Percentiles rank a stretch among this genome's conserved stretches.
phyloP scores from a whole-genome alignment of 768 basidiomycete species.

The Leccinum subtestaceum region DNA sequence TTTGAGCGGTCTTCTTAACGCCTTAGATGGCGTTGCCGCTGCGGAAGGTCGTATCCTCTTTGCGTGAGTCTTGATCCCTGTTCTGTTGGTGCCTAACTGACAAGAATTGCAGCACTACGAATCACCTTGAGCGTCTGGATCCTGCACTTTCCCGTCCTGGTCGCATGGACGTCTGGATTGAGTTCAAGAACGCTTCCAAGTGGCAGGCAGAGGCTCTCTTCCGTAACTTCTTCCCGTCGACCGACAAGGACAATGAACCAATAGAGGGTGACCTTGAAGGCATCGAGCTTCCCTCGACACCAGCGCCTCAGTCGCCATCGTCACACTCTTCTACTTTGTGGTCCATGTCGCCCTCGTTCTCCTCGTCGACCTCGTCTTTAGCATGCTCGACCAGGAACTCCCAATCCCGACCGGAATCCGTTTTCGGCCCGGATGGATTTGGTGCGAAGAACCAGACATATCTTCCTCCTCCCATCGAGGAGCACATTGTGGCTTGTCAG shows the following conservation, averaged over 20 bases:
- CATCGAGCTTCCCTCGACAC: conserved; percentile 40
- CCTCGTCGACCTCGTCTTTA: conserved; percentile 42
- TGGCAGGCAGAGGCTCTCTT: conserved; percentile 86
- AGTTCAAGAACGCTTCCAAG: conserved; percentile 83
- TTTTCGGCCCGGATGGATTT: conserved; percentile 31
- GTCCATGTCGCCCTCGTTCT: conserved; percentile 43
- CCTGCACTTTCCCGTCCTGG: conserved; percentile 91
- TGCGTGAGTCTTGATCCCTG: conserved; percentile 54
- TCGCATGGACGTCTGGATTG: conserved; percentile 90
- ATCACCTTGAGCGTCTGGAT: conserved; percentile 88
- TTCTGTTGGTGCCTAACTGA: background rate
- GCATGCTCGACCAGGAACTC: conserved; percentile 31
- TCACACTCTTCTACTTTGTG: conserved; percentile 46
- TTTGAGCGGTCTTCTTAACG: conserved; percentile 79
- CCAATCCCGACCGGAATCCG: conserved; percentile 21
- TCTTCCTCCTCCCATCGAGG: conserved; percentile 61
- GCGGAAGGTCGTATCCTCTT: conserved; percentile 87
- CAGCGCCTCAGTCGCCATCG: conserved; percentile 43
- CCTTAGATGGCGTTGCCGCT: conserved; percentile 82
- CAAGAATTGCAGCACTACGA: conserved; percentile 60
- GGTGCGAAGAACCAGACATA: conserved; percentile 60
- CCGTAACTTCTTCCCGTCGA: conserved; percentile 87
- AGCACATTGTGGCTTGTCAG: conserved; percentile 54
- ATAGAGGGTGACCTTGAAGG: conserved; percentile 44
- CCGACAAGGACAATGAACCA: conserved; percentile 47